Evolutionary conservation across 116 monocot genomes (phyloP).

Genomic region (Dioscorea cayenensis): DNA sequence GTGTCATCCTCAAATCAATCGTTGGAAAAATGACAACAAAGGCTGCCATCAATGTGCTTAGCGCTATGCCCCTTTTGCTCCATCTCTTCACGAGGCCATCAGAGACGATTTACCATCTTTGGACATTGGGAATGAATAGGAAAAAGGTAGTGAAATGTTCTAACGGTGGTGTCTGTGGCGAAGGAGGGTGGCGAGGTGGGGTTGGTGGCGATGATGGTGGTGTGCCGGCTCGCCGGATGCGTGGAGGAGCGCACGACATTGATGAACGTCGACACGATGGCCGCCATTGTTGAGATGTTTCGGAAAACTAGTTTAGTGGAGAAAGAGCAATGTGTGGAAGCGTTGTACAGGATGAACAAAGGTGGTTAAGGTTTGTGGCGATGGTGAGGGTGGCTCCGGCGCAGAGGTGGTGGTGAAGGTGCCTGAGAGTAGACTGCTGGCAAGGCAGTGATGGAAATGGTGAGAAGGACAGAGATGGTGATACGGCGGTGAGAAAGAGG

Average conservation of each 20-base stretch:
- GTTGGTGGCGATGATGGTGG: constrained; percentile 34
- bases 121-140: constrained; percentile 26
- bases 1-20: constrained; percentile 46
- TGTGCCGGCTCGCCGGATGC: constrained; percentile 27
- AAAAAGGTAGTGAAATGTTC: constrained; percentile 29
- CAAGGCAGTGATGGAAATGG: constrained; percentile 29
- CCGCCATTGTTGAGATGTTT: constrained; percentile 19
- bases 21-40: constrained; percentile 45
- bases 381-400: constrained; percentile 33
- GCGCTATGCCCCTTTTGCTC: constrained; percentile 42
- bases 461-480: constrained; percentile 25
- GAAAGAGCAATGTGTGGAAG: constrained; percentile 17
- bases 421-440: constrained; percentile 12
- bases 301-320: not conserved
- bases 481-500: constrained; percentile 31
- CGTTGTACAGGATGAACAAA: constrained; percentile 42
- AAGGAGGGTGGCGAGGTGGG: not conserved
- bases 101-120: constrained; percentile 37
- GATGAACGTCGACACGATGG: constrained; percentile 40
- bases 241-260: constrained; percentile 39
- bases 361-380: constrained; percentile 38
- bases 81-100: constrained; percentile 23
- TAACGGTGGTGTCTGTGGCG: constrained; percentile 26
- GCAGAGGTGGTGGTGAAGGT: constrained; percentile 23
- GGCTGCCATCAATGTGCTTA: constrained; percentile 46